Conservation (phyloP, 2,329 filamentous ascomycete genomes). For the Cryphonectria carpinicola region DNA sequence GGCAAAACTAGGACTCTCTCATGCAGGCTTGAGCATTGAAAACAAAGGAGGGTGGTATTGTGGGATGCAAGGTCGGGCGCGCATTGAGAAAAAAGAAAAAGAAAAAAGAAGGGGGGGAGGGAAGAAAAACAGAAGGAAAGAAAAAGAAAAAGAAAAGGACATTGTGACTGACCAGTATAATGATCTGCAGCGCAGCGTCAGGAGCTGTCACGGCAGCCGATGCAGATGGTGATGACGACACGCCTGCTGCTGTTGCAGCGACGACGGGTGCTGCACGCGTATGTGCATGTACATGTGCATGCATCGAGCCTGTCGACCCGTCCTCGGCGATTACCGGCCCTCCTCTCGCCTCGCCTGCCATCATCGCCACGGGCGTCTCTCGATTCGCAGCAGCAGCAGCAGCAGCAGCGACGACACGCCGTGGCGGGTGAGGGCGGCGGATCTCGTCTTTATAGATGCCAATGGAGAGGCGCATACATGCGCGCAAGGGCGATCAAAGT, state of each 20-base stretch:
- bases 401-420: conserved; percentile 17
- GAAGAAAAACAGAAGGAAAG: background rate
- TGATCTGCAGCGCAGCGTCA: conserved; percentile 68
- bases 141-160: conserved; percentile 16
- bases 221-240: background rate
- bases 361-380: conserved; percentile 21
- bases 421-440: background rate
- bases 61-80: background rate
- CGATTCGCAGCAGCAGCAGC: conserved; percentile 17
- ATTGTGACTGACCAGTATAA: conserved; percentile 67
- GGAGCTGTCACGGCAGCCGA: conserved; percentile 14
- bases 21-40: background rate
- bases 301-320: conserved; percentile 23
- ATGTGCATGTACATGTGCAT: conserved; percentile 17
- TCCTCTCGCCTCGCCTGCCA: conserved; percentile 25
- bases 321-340: conserved; percentile 22
- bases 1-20: background rate
- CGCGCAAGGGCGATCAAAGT: background rate
- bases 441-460: background rate
- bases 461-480: conserved; percentile 3
- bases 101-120: background rate
- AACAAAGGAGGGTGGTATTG: background rate
- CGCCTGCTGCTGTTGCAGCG: background rate
- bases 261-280: background rate
- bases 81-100: background rate